Percentiles rank a stretch among this genome's conserved stretches.
Conservation (phyloP, 1,139 yeast genomes). For the Komagataea norvegica region DNA sequence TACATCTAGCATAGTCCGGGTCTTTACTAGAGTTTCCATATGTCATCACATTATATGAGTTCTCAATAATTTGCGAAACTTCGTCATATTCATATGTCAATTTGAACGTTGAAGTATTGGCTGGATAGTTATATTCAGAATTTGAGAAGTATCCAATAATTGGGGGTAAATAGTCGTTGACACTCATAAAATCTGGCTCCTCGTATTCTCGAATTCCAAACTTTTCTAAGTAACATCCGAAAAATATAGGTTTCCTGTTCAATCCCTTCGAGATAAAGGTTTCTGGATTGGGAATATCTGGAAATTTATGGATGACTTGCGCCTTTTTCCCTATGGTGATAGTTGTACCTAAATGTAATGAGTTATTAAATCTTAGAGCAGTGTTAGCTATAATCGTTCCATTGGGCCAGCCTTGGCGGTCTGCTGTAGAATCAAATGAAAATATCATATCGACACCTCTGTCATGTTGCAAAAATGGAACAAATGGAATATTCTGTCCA, state of each 20-base stretch:
- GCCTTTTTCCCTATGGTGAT: constrained; percentile 16
- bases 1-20: constrained; percentile 42
- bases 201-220: constrained; percentile 16
- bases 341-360: constrained; percentile 21
- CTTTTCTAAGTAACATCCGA: constrained; percentile 48
- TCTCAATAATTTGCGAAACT: constrained; percentile 40
- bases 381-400: constrained; percentile 46
- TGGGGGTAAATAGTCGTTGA: constrained; percentile 41
- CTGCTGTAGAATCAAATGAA: constrained; percentile 60
- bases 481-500: constrained; percentile 61
- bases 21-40: constrained; percentile 36
- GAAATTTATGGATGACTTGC: constrained; percentile 23
- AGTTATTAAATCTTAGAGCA: constrained; percentile 26
- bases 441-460: constrained; percentile 46
- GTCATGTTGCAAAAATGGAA: constrained; percentile 62
- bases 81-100: constrained; percentile 44
- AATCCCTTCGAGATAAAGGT: constrained; percentile 31
- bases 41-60: constrained; percentile 52
- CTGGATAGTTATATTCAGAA: constrained; percentile 34
- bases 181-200: constrained; percentile 9
- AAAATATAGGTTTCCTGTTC: constrained; percentile 41
- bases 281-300: constrained; percentile 28
- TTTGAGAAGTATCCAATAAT: constrained; percentile 52
- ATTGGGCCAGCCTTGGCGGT: constrained; percentile 56
- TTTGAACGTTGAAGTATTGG: constrained; percentile 61